These are phyloP conservation scores for Anacardium occidentale DNA, from an alignment of 345 rosid genomes.

Conservation along the genomic window DNA sequence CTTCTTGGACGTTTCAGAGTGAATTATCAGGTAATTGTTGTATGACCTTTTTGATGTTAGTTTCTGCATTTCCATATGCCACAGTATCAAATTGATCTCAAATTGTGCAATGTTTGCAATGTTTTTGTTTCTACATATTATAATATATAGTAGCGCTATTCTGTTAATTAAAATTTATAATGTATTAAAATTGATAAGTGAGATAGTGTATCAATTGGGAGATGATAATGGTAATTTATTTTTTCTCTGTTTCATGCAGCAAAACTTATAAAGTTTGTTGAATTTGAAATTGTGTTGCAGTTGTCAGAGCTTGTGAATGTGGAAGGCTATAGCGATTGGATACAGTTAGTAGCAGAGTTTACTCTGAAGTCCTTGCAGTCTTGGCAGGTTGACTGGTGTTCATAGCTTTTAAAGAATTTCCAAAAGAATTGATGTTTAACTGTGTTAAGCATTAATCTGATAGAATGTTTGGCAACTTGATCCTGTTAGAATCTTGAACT, in stretches of 20 bases:
- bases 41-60: not conserved
- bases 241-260: not conserved
- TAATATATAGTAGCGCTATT: not conserved
- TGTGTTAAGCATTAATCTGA: conserved; percentile 7
- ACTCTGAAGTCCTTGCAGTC: conserved; percentile 92
- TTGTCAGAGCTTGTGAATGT: conserved; percentile 97
- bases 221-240: not conserved
- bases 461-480: conserved; percentile 12
- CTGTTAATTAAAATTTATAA: not conserved
- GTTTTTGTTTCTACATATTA: not conserved
- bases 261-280: not conserved
- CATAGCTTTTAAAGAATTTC: conserved; percentile 2
- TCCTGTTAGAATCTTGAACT: not conserved
- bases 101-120: not conserved
- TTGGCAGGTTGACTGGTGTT: conserved; percentile 75
- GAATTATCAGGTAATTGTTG: conserved; percentile 76
- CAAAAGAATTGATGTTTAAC: not conserved
- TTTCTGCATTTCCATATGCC: not conserved
- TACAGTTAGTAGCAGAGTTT: conserved; percentile 92
- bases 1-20: conserved; percentile 96
- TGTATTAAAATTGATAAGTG: not conserved
- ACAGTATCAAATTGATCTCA: conserved; percentile 3
- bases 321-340: conserved; percentile 98
- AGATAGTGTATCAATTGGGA: not conserved
- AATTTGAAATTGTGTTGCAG: conserved; percentile 47